Base-by-base conservation (phyloP, 371 early-diverging fungal species). In the Mortierella sp. region DNA sequence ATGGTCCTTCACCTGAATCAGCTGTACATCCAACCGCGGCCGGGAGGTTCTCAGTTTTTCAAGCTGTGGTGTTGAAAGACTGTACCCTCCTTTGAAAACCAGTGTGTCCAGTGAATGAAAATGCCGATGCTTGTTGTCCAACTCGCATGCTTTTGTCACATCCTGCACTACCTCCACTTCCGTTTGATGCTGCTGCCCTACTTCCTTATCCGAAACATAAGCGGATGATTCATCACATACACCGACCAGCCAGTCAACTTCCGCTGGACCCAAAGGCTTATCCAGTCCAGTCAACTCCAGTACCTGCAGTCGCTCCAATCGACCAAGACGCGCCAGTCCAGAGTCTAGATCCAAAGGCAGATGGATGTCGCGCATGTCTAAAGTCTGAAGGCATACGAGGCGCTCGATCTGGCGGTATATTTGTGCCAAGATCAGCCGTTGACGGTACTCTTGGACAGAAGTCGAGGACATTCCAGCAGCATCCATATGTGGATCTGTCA, bases 391-490 rank as follows among this genome's bases (percentile, higher is more conserved):
- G 3, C 31, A 21, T 1, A 15, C n/a, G 8, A 70, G 26, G 5
- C 52, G 58, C 48, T 59, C 70, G 15, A 70, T 63, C 37, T 70
- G 70, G 23, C 59, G 58, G 34, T 63, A 70, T 14, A 70, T 4
- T 27, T 63, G 70, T 4, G 54, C 6, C 6, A 59, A 17, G 23
- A 70, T 54, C 23, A 70, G 27, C 3, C 44, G 63, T 21, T 59
- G 64, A 26, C 70, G 63, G 53, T 70, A 70, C 34, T 53, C 58
- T 39, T 61, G 62, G 11, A 57, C 28, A 6, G 67, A 46, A 1
- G 47, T 9, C 3, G 58, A 47, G 14, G 61, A 60, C 4, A 24
- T 24, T 31, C 39, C 12, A 15, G 48, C 24, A 6, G 11, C 55
- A 30, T 56, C 56, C 51, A 51, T 31, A 14, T 49, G n/a, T 9